Base-by-base conservation (phyloP, 768 basidiomycete genomes). In the Naganishia vaughanmartiniae region DNA sequence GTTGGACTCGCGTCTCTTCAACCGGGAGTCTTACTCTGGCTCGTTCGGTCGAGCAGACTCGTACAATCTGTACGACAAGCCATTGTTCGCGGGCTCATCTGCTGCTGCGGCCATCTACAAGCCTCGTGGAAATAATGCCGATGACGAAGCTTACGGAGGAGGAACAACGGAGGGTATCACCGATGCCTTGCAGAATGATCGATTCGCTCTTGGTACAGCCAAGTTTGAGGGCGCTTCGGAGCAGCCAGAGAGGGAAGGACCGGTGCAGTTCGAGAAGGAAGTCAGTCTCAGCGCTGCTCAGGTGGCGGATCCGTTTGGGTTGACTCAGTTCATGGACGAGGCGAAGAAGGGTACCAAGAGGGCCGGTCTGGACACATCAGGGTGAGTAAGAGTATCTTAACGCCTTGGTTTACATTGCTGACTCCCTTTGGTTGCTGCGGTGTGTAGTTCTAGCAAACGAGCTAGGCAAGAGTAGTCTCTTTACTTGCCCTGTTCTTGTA, bases 101-200 rank as follows among this genome's bases (percentile, higher is more conserved):
- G 95, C 95, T 21, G 93, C 92, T 0, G 93, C 95, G n/a, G 96
- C 96, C n/a, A 99, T 99, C 75, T 99, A 99, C 85, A 95, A 94
- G 81, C 92, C 95, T 5, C 86, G 89, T 31, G 93, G 94, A 0
- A 90, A 92, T 74, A 90, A 92, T 70, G 91, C 89, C 34, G 90
- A 91, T 77, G 92, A 97, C 51, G 94, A 96, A 65, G 87, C 90
- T 48, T 95, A 91, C 79, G 93, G 92, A 63, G 93, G 91, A 69
- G 94, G 94, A 46, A 96, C 94, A 2, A 93, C 94, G 77, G 93
- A 97, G 75, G 95, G 96, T 39, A 94, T 97, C 77, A 86, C 87
- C 26, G 88, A 89, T 75, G 93, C 93, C 7, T 84, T 99, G 79
- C 88, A 89, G 75, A 96, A 95, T 75, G 96, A 99, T 79, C 87